phyloP scores from a whole-genome alignment of 257 asterid genomes.

The Verbena officinalis region DNA sequence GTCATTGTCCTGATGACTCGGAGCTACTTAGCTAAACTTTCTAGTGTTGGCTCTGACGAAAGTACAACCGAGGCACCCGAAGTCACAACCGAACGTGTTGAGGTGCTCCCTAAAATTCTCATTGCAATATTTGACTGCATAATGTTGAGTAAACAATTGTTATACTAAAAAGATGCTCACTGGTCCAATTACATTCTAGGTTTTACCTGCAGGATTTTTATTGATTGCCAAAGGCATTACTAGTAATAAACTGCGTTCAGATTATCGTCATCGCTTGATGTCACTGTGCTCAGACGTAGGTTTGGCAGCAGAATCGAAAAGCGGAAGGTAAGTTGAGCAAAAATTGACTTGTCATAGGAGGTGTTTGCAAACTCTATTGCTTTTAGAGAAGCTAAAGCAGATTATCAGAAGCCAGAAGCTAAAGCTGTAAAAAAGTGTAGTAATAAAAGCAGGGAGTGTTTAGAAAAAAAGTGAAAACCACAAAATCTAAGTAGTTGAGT shows the following conservation, averaged over 20 bases:
- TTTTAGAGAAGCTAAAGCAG: too few relatives aligned
- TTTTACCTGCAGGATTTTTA: conserved; percentile 96
- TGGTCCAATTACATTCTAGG: conserved; percentile 83
- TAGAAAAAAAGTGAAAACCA: too few relatives aligned
- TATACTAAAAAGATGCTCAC: conserved; percentile 59
- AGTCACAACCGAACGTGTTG: conserved; percentile 95
- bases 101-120: conserved; percentile 51
- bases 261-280: conserved; percentile 93
- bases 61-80: conserved; percentile 76
- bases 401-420: too few relatives aligned
- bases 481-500: too few relatives aligned
- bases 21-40: conserved; percentile 88
- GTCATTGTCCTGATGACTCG: conserved; percentile 91
- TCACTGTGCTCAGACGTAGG: conserved; percentile 99
- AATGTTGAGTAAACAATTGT: conserved; percentile 27
- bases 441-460: too few relatives aligned
- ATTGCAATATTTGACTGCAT: conserved; percentile 22
- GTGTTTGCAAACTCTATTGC: too few relatives aligned
- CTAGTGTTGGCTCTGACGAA: conserved; percentile 84
- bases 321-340: conserved; percentile 69
- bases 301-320: conserved; percentile 93
- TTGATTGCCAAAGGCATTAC: conserved; percentile 81
- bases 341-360: conserved; percentile 31
- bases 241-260: conserved; percentile 73
- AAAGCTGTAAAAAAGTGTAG: too few relatives aligned